phyloP scores from a whole-genome alignment of 177 flowering plant species.

The Vitis hybrid region DNA sequence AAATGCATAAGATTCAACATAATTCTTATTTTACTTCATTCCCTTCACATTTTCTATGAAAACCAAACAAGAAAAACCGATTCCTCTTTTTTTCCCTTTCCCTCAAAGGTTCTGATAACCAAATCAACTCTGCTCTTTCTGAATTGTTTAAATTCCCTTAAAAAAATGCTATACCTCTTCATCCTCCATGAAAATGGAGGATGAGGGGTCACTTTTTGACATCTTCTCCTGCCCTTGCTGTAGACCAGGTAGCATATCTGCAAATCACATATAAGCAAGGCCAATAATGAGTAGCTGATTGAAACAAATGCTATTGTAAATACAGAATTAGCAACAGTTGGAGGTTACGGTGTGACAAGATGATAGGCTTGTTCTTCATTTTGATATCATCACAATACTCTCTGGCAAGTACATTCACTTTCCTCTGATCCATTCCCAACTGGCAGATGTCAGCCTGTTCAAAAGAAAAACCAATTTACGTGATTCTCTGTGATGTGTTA shows the following conservation, averaged over 20 bases:
- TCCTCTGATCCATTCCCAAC: constrained; percentile 93
- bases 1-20: too few relatives aligned
- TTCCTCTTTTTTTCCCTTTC: too few relatives aligned
- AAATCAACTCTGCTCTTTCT: background rate
- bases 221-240: constrained; percentile 95
- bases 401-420: constrained; percentile 94
- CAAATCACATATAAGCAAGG: constrained; percentile 11
- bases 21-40: too few relatives aligned
- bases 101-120: too few relatives aligned
- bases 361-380: constrained; percentile 92
- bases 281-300: constrained; percentile 5
- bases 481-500: background rate
- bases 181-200: constrained; percentile 92
- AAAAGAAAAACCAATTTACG: background rate
- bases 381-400: constrained; percentile 93
- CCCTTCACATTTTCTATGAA: too few relatives aligned
- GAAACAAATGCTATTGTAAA: background rate
- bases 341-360: constrained; percentile 84
- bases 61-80: too few relatives aligned
- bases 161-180: constrained; percentile 61
- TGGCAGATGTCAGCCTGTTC: constrained; percentile 94
- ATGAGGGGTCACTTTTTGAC: constrained; percentile 93
- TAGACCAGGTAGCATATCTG: constrained; percentile 95
- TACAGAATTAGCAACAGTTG: background rate
- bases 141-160: background rate